Conservation (phyloP, 2,329 filamentous ascomycete genomes). For the Lasiodiplodia sp. region DNA sequence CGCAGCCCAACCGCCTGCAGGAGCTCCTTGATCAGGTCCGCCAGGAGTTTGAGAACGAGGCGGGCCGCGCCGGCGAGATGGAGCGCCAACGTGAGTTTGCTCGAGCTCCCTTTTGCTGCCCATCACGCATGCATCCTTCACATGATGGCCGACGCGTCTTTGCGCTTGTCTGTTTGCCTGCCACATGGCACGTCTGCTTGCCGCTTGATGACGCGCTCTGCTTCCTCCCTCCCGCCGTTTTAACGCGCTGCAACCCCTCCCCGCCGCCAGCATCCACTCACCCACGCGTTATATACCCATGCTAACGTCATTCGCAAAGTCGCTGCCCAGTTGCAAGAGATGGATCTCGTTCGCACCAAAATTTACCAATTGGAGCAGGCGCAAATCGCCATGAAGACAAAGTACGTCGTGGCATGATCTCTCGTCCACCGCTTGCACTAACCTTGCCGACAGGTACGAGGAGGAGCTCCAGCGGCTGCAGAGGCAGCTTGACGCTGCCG, state of each 20-base stretch:
- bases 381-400: conserved; percentile 86
- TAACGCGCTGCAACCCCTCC: not conserved
- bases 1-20: conserved; percentile 77
- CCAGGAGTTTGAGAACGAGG: conserved; percentile 86
- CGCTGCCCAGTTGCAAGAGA: conserved; percentile 88
- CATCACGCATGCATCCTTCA: conserved; percentile 2
- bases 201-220: not conserved
- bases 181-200: not conserved
- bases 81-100: conserved; percentile 86
- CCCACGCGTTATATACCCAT: conserved; percentile 3
- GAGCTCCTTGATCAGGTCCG: conserved; percentile 93
- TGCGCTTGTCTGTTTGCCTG: conserved; percentile 11
- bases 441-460: conserved; percentile 75
- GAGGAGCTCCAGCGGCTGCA: conserved; percentile 86
- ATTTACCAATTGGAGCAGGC: conserved; percentile 92
- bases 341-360: conserved; percentile 92
- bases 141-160: conserved; percentile 5
- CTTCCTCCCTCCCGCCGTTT: not conserved
- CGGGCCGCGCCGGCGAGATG: conserved; percentile 81
- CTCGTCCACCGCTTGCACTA: not conserved
- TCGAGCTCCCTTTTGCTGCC: conserved; percentile 23
- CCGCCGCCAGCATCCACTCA: not conserved
- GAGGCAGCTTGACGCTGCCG: conserved; percentile 81
- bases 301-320: conserved; percentile 62
- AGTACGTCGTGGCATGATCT: conserved; percentile 65